A percentile compares a stretch with the other conserved stretches of the same genome.
Conservation (phyloP, 2,329 filamentous ascomycete genomes). For the Microcyclospora pomicola region DNA sequence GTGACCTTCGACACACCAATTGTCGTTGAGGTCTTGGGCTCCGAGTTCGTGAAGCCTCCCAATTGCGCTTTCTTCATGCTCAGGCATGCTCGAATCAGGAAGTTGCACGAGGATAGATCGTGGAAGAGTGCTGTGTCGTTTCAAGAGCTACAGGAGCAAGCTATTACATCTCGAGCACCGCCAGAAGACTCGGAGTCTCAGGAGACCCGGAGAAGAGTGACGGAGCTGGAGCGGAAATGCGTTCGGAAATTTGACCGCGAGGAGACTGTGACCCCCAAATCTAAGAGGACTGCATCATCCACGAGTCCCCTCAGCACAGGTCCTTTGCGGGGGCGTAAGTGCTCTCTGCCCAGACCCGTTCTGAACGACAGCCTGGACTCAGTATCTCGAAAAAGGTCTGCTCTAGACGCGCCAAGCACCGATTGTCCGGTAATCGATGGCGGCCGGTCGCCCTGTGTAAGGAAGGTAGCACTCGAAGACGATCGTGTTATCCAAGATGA, state of each 20-base stretch:
- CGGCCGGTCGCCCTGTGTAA: no score
- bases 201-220: slow-evolving; percentile 48
- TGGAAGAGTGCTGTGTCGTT: slow-evolving; percentile 57
- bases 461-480: no score
- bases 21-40: slow-evolving; percentile 68
- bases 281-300: slow-evolving; percentile 1
- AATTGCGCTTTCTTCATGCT: slow-evolving; percentile 59
- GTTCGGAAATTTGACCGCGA: slow-evolving; percentile 18
- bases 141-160: slow-evolving; percentile 53
- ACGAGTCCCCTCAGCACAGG: slow-evolving; percentile 1
- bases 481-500: no score
- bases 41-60: slow-evolving; percentile 60
- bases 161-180: slow-evolving; percentile 40
- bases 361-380: no score
- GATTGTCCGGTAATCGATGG: no score
- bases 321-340: no score
- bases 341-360: no score
- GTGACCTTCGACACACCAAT: slow-evolving; percentile 55
- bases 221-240: slow-evolving; percentile 37
- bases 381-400: no score
- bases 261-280: slow-evolving; percentile 10
- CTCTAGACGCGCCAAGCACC: no score
- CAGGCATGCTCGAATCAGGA: slow-evolving; percentile 62
- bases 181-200: slow-evolving; percentile 42
- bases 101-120: slow-evolving; percentile 63